Evolutionary conservation across 176 grass and related monocot species (phyloP), one percentile per base, ranked within the genome.

Genomic region (Musa beccarii): DNA sequence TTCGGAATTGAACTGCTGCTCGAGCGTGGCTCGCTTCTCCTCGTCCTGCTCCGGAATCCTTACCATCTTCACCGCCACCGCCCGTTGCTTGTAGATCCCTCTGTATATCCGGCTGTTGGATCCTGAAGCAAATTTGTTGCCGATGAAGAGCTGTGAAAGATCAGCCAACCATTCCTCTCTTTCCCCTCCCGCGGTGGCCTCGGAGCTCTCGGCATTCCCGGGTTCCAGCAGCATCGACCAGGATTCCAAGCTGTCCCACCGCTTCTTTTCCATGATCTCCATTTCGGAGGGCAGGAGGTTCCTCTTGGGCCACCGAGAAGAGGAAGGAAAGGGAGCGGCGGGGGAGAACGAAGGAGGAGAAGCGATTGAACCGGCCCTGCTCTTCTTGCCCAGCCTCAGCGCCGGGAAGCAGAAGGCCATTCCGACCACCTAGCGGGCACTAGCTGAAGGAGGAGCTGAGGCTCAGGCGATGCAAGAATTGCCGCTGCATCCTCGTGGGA

Each of bases 211-310:
- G 1, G 75, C 59, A 0, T n/a, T 81, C 76, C 68, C 91, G 23
- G 80, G 73, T 15, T 98, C 95, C 63, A 98, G 76, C 20, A 98
- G 78, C 86, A 98, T 98, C 59, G 95, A 98, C 95, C 95, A 99
- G 69, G 96, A 99, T 28, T 99, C 95, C 81, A 99, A 80, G 81
- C 96, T 99, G 80, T 99, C 91, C 96, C 96, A 99, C 52, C 96
- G 81, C 76, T 84, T 99, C 88, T 92, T 99, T 84, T 99, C 96
- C 96, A 99, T 99, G 76, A 89, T 86, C 79, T 99, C 96, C 76
- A 86, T 69, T 65, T 94, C 95, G 1, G 88, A 19, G 1, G 77
- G 51, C 74, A 56, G 68, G 9, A 80, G 73, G 28, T 65, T 65
- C 84, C 74, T 86, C 23, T 3, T 76, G 34, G 1, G 72, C 66